Conservation (phyloP, 2,329 filamentous ascomycete species). For the Apiospora pterosperma region DNA sequence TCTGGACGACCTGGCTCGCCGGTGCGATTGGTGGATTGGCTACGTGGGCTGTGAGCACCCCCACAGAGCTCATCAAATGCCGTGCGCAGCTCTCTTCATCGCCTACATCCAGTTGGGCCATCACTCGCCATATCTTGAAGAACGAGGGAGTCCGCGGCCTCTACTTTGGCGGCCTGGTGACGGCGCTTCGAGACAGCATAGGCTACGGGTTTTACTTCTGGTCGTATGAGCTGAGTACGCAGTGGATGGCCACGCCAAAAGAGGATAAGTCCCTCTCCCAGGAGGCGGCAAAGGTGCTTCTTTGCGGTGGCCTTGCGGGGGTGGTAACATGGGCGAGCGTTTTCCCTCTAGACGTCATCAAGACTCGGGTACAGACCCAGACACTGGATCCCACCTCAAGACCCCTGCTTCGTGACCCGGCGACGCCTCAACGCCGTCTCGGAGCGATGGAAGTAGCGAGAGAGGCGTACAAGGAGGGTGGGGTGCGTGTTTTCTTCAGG, state of each 20-base stretch:
- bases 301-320: constrained; percentile 85
- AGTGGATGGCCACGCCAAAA: constrained; percentile 41
- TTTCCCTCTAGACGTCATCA: constrained; percentile 88
- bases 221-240: constrained; percentile 78
- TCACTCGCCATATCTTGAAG: constrained; percentile 59
- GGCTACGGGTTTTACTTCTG: constrained; percentile 99
- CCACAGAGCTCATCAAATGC: constrained; percentile 89
- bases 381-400: constrained; percentile 24
- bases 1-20: constrained; percentile 71
- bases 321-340: constrained; percentile 86
- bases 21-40: constrained; percentile 80
- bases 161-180: constrained; percentile 79
- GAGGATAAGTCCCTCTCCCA: constrained; percentile 26
- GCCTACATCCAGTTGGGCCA: constrained; percentile 55
- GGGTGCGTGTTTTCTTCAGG: constrained; percentile 63
- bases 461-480: constrained; percentile 62
- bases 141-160: constrained; percentile 63
- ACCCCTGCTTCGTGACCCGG: constrained; percentile 28
- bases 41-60: constrained; percentile 81
- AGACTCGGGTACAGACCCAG: constrained; percentile 87
- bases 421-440: constrained; percentile 27
- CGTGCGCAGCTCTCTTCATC: constrained; percentile 65
- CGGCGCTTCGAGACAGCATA: constrained; percentile 77
- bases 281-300: constrained; percentile 60
- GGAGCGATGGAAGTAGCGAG: constrained; percentile 62